phyloP scores from a whole-genome alignment of 345 rosid species.

The Capsella bursapastoris region DNA sequence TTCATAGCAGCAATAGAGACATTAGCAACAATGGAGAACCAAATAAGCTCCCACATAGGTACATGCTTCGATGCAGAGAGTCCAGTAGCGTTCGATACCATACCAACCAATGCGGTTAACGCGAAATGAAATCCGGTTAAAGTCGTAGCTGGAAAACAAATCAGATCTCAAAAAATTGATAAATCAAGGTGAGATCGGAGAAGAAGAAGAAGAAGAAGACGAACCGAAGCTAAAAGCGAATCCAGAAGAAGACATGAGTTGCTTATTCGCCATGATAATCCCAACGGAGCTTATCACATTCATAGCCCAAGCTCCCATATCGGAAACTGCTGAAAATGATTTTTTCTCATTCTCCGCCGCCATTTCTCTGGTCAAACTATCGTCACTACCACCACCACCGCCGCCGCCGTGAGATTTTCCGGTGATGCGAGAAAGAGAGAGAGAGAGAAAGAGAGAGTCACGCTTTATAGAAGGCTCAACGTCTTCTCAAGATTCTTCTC shows the following conservation, averaged over 20 bases:
- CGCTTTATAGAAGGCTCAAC: constrained; percentile 19
- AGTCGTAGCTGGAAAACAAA: constrained; percentile 63
- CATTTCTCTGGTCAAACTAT: constrained; percentile 35
- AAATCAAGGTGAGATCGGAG: neutral
- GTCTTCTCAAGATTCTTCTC: constrained; percentile 17
- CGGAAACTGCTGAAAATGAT: constrained; percentile 63
- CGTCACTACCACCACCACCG: neutral
- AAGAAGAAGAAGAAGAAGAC: constrained; percentile 27
- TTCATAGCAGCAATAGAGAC: constrained; percentile 87
- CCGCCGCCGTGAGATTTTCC: constrained; percentile 15
- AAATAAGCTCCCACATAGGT: constrained; percentile 92
- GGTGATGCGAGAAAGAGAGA: neutral
- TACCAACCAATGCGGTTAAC: constrained; percentile 81
- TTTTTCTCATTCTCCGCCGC: constrained; percentile 43
- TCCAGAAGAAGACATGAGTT: constrained; percentile 81
- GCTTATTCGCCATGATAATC: constrained; percentile 94
- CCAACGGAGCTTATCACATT: constrained; percentile 93
- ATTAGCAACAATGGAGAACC: constrained; percentile 90
- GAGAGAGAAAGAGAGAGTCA: neutral
- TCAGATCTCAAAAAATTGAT: constrained; percentile 37
- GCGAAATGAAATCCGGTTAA: constrained; percentile 92
- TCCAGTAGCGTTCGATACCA: constrained; percentile 86
- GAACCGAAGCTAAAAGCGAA: constrained; percentile 81
- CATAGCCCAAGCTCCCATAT: constrained; percentile 97
- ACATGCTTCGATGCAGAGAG: constrained; percentile 73